Evolutionary conservation across 2,329 filamentous ascomycete genomes (phyloP).

Genomic region (Pseudogymnoascus sp.): DNA sequence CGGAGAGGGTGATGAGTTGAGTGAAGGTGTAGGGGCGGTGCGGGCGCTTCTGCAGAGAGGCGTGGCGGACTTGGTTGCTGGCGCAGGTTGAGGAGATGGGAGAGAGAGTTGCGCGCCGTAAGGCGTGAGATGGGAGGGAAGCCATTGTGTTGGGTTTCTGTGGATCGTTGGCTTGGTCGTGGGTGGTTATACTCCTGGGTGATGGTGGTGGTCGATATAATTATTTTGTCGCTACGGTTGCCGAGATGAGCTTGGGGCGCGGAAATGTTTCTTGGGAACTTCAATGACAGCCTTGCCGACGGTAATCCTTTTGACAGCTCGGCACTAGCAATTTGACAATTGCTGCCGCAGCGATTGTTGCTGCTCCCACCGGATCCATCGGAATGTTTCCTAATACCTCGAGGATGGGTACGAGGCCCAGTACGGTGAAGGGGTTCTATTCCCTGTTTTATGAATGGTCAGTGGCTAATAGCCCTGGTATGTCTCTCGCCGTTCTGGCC

Average conservation of each 20-base stretch:
- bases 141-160: constrained; percentile 15
- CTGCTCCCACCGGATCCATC: neutral
- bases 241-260: constrained; percentile 12
- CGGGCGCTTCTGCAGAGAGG: constrained; percentile 79
- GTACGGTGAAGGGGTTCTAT: constrained; percentile 6
- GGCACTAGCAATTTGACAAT: constrained; percentile 4
- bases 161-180: constrained; percentile 8
- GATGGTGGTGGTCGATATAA: constrained; percentile 4
- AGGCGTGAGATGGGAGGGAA: constrained; percentile 16
- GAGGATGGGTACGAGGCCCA: neutral
- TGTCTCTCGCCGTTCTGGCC: neutral
- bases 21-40: constrained; percentile 93
- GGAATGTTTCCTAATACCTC: neutral
- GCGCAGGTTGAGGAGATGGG: constrained; percentile 6
- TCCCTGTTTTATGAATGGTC: constrained; percentile 6
- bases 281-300: neutral
- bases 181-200: neutral
- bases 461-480: constrained; percentile 6
- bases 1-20: constrained; percentile 87
- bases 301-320: neutral
- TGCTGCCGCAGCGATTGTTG: constrained; percentile 8
- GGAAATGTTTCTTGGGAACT: constrained; percentile 14
- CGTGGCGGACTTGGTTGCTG: constrained; percentile 48
- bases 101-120: constrained; percentile 15
- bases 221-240: constrained; percentile 15